Percentiles rank a stretch among this genome's conserved stretches.
Evolutionary conservation across 106 monocot genomes (phyloP).

Genomic region (Dendrobium huoshanense): DNA sequence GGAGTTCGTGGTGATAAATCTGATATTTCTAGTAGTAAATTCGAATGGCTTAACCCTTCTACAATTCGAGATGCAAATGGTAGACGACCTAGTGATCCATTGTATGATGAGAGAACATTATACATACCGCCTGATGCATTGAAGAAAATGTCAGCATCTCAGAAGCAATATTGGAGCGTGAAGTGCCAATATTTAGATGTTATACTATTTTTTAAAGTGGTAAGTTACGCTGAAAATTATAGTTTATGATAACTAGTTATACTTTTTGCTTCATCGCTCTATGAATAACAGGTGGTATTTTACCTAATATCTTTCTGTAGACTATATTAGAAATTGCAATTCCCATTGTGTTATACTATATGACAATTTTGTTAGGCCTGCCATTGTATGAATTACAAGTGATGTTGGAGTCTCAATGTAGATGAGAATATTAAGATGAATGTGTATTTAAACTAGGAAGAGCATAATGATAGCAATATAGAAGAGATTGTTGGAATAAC

Average conservation of each 20-base stretch:
- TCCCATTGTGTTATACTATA: not conserved
- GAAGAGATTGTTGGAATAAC: not conserved
- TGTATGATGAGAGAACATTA: conserved; percentile 82
- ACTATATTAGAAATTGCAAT: not conserved
- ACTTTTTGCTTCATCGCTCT: not conserved
- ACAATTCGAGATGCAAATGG: conserved; percentile 66
- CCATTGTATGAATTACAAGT: not conserved
- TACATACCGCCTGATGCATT: conserved; percentile 75
- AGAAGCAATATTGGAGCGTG: conserved; percentile 93
- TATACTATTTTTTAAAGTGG: conserved; percentile 96
- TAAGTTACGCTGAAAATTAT: conserved; percentile 23
- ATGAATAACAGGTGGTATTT: not conserved
- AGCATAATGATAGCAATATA: not conserved
- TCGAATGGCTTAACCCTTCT: conserved; percentile 83
- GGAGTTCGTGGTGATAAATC: conserved; percentile 12
- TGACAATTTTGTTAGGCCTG: not conserved
- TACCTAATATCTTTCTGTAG: not conserved
- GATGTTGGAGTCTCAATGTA: not conserved
- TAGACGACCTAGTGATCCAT: conserved; percentile 59
- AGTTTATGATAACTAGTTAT: not conserved
- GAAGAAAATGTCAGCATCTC: conserved; percentile 83
- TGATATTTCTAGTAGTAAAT: conserved; percentile 53
- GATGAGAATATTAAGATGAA: not conserved
- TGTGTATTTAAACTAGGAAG: not conserved
- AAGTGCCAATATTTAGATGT: conserved; percentile 90